These are phyloP conservation scores for Alternaria novae-zelandiae DNA, from an alignment of 2,329 filamentous ascomycete genomes.

Conservation along the genomic window DNA sequence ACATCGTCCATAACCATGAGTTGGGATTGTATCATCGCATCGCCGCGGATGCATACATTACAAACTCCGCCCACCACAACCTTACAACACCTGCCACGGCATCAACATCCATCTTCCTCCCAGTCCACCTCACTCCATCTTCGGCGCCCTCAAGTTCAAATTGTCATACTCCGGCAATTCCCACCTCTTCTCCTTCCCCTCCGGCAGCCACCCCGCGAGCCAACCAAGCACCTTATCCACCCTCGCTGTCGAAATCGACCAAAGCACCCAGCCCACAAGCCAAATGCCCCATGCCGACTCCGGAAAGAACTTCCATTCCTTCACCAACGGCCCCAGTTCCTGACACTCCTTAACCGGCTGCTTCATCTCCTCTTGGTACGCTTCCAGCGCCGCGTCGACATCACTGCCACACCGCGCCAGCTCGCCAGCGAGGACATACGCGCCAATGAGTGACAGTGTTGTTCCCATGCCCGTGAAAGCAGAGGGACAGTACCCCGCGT, in stretches of 20 bases:
- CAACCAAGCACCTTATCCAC: background rate
- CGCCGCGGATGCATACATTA: background rate
- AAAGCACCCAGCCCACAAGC: background rate
- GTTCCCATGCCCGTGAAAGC: slow-evolving; percentile 34
- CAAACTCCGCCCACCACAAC: background rate
- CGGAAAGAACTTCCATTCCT: background rate
- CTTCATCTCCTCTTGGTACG: slow-evolving; percentile 27
- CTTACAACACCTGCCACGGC: background rate
- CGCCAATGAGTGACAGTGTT: slow-evolving; percentile 45
- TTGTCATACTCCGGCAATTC: slow-evolving; percentile 16
- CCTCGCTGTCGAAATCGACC: background rate
- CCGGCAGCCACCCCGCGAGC: background rate
- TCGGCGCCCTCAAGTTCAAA: slow-evolving; percentile 6
- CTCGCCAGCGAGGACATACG: slow-evolving; percentile 50
- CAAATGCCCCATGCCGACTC: background rate
- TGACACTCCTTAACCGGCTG: slow-evolving; percentile 28
- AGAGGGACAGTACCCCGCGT: slow-evolving; percentile 52
- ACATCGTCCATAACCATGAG: background rate
- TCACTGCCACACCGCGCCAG: slow-evolving; percentile 19
- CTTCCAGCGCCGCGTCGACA: slow-evolving; percentile 25
- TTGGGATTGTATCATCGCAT: background rate
- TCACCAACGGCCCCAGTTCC: slow-evolving; percentile 1
- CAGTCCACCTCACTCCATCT: background rate
- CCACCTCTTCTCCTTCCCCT: background rate
- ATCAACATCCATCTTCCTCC: background rate